Conservation (phyloP, 768 basidiomycete genomes). For the Boletales sp. region DNA sequence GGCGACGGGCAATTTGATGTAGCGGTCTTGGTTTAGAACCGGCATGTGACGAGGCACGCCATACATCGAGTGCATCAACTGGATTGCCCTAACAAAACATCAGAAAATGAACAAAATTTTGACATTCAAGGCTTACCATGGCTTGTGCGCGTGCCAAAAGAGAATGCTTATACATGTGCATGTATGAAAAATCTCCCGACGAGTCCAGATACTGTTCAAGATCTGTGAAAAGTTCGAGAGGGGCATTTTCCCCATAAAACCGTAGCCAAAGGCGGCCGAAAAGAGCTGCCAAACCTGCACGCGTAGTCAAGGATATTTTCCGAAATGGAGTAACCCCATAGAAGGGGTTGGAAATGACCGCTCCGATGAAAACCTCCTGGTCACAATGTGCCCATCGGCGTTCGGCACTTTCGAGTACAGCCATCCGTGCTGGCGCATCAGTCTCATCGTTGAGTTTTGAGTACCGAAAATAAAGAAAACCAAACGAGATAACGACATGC, state of each 20-base stretch:
- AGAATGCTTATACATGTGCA: not conserved
- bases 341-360: constrained; percentile 28
- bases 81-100: not conserved
- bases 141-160: not conserved
- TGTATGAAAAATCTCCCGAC: not conserved
- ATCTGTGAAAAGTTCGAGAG: not conserved
- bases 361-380: constrained; percentile 30
- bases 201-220: not conserved
- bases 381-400: constrained; percentile 26
- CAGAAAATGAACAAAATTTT: not conserved
- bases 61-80: not conserved
- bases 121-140: no score
- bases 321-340: constrained; percentile 21
- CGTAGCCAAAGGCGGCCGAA: not conserved
- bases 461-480: constrained; percentile 11
- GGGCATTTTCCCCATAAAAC: not conserved
- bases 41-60: not conserved
- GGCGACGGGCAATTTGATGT: not conserved
- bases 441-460: not conserved
- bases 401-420: constrained; percentile 31
- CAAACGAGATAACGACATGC: constrained; percentile 30
- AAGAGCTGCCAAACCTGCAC: not conserved
- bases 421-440: constrained; percentile 4
- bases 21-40: not conserved
- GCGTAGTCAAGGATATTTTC: not conserved